Evolutionary conservation across 148 eudicot genomes (phyloP), one percentile per base, ranked within the genome.

Genomic region (Amaranthus hypochondriacus): DNA sequence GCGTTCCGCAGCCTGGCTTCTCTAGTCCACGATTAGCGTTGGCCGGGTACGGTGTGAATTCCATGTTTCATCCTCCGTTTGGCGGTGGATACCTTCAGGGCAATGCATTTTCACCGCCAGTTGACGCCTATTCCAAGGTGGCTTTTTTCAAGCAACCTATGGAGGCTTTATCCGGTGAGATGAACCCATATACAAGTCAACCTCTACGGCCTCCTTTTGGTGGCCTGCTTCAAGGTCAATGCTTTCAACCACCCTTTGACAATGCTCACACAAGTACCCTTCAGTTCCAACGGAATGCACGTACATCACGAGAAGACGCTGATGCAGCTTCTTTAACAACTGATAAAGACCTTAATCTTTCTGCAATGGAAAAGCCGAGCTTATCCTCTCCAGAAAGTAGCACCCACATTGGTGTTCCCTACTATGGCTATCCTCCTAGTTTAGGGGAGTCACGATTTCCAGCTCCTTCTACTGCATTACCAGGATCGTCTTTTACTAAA

Each of bases 171-270:
- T 15, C 70, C 6, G 66, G 67, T 5, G 76, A 66, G 53, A 77
- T 70, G 43, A 70, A 70, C 68, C 75, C 84, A 7, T 70, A 74
- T 61, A 21, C 68, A 66, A 63, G 69, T 62, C 79, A 76, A 76
- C 48, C 63, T 52, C 53, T 78, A 53, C 75, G 80, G 21, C 81
- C 81, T 75, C 60, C 76, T 77, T 66, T 78, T 64, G 56, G 56
- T 50, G 51, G 58, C 71, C 70, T 68, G 48, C 39, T 75, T 66
- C 86, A 80, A 62, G 81, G 83, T 70, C 84, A 67, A n/a, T n/a
- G 57, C 56, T 53, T 72, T 67, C 82, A 78, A 58, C 78, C 56
- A 14, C 28, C 69, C 7, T 48, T 70, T 58, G 62, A 56, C 49
- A 71, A 77, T 56, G 56, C 54, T 4, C 62, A 42, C 43, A 69